phyloP scores from a whole-genome alignment of 768 basidiomycete genomes.

The Tricholomella constricta region DNA sequence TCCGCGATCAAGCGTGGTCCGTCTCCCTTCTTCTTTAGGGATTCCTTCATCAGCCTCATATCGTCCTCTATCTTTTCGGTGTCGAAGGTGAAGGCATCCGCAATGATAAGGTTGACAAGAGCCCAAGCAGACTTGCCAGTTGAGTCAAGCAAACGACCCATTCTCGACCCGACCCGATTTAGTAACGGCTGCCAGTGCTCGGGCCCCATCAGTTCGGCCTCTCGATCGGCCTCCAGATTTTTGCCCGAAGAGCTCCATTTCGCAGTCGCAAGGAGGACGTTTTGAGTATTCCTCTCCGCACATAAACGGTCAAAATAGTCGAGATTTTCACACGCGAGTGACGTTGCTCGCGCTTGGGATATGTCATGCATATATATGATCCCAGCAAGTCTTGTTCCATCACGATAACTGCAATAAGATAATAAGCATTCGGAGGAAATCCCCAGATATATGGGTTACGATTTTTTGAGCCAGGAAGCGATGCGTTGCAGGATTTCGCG shows the following conservation, averaged over 20 bases:
- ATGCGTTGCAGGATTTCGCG: constrained; percentile 9
- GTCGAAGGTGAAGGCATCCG: constrained; percentile 12
- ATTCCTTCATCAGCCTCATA: constrained; percentile 2
- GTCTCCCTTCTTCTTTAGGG: constrained; percentile 4
- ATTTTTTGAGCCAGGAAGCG: constrained; percentile 11
- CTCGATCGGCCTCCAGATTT: constrained; percentile 6
- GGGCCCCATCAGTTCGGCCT: too few species aligned
- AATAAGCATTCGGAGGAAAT: background rate
- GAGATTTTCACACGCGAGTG: constrained; percentile 9
- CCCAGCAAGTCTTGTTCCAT: constrained; percentile 15
- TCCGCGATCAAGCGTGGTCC: background rate
- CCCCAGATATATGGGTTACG: background rate
- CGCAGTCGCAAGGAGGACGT: constrained; percentile 16
- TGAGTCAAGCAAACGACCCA: constrained; percentile 14
- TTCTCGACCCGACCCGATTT: constrained; percentile 13
- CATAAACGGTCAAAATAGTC: constrained; percentile 13
- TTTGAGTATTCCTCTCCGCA: constrained; percentile 9
- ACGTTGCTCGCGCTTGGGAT: constrained; percentile 10
- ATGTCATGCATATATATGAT: constrained; percentile 17
- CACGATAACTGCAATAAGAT: constrained; percentile 2
- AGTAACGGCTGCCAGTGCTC: too few species aligned
- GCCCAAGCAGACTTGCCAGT: constrained; percentile 14
- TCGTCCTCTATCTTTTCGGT: constrained; percentile 8
- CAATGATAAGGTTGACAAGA: constrained; percentile 13
- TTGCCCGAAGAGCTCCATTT: constrained; percentile 13